Evolutionary conservation across 176 grass and related monocot genomes (phyloP).

Genomic region (Otatea glauca): DNA sequence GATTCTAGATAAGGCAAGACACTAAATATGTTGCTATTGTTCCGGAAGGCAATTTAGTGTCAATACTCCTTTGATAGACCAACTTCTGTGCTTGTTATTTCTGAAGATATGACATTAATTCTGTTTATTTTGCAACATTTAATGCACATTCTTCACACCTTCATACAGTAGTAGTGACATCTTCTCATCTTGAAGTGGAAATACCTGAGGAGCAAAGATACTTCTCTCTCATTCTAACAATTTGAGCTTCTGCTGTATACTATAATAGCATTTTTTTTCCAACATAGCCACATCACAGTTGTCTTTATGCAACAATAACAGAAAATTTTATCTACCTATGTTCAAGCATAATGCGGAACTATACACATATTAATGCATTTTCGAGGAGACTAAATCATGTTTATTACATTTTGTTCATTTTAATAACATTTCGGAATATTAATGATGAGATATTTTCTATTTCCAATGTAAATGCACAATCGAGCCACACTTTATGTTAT

Average conservation of each 20-base stretch:
- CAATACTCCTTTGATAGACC: neutral
- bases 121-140: neutral
- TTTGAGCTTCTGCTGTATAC: neutral
- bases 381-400: conserved; percentile 1
- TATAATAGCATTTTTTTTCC: neutral
- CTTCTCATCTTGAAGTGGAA: neutral
- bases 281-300: neutral
- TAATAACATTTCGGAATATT: neutral
- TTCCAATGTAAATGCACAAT: neutral
- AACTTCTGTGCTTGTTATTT: neutral
- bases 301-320: neutral
- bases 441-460: neutral
- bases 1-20: neutral
- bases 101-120: neutral
- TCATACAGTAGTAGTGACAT: neutral
- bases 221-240: neutral
- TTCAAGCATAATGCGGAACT: neutral
- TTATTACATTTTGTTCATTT: neutral
- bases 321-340: neutral
- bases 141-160: neutral
- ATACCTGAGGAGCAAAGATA: neutral
- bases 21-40: neutral
- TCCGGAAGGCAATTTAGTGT: neutral
- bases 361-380: neutral
- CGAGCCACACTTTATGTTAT: neutral